Evolutionary conservation across 208 protist species (phyloP), one percentile per base, ranked within the genome.

Genomic region (Balamuthia mandrillaris): DNA sequence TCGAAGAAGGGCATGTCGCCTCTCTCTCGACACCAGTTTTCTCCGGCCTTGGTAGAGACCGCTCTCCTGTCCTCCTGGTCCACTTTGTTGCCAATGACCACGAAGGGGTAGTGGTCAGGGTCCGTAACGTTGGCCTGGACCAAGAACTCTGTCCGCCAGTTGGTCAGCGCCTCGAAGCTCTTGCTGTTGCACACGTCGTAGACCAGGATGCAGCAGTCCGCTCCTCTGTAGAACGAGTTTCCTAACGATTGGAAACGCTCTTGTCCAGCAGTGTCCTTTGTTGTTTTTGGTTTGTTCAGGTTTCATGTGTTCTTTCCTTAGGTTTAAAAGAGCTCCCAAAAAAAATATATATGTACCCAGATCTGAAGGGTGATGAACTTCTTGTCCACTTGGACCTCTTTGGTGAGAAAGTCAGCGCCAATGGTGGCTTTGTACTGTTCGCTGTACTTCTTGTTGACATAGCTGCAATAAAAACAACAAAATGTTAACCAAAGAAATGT

Each of bases 181-280:
- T 91, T 86, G 21, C 18, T 27, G 18, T 72, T 52, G 18, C 14
- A 90, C 14, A 93, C 85, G 81, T 93, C 90, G 35, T 58, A 93
- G 9, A 91, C 65, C 86, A 98, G 89, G 91, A 98, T 37, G 95
- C 97, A 87, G 52, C 83, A 86, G 85, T 99, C 97, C 7, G 98
- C 96, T 29, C 97, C 97, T 54, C 98, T 95, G 92, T 98, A 99
- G 88, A 98, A 99, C 66, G 97, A 95, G 51, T 96, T 95, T 21
- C 97, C 97, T 35, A 99, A 93, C 7, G 94, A 96, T 86, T 98
- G 97, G 87, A 99, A 99, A n/a, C 98, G 95, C 88, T 99, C 98
- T 89, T 99, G 97, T 6, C 98, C 98, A 7, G 95, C 96, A 0
- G 96, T 97, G 87, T 97, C 95, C 95, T 95, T 65, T 31, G 35